Evolutionary conservation across 257 asterid genomes (phyloP).

Genomic region (Leptodermis oblonga): DNA sequence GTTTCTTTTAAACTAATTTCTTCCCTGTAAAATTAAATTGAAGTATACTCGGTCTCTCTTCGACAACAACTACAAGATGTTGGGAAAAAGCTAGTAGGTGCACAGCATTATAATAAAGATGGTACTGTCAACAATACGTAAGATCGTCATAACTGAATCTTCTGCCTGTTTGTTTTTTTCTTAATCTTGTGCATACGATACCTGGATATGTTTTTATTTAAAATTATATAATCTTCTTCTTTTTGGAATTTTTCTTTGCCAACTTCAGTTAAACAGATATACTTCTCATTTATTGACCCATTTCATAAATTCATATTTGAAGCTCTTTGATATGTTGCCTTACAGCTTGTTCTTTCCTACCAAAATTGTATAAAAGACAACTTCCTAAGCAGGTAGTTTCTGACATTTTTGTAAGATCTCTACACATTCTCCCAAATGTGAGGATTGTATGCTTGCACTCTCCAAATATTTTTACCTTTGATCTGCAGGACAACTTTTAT

Average conservation of each 20-base stretch:
- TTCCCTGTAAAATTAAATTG: constrained; percentile 20
- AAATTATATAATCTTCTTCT: constrained; percentile 3
- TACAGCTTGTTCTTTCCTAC: not conserved
- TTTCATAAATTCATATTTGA: not conserved
- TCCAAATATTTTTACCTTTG: not conserved
- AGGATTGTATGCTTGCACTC: not conserved
- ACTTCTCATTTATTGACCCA: not conserved
- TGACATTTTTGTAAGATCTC: not conserved
- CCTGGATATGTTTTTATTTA: not conserved
- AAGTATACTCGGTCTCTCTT: constrained; percentile 89
- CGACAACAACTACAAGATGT: constrained; percentile 93
- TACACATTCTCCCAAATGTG: not conserved
- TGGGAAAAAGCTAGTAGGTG: constrained; percentile 98
- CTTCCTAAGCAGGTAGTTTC: not conserved
- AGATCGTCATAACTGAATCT: constrained; percentile 10
- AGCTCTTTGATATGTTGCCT: not conserved
- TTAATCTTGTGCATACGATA: not conserved
- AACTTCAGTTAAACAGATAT: not conserved
- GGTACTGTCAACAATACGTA: constrained; percentile 69
- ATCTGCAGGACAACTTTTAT: not conserved
- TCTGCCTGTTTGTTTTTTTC: not conserved
- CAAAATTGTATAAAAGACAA: not conserved
- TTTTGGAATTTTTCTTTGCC: not conserved
- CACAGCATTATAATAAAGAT: constrained; percentile 96
- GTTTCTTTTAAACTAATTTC: constrained; percentile 1